Conservation (phyloP, 441 rosid species). For the Breynia disticha region DNA sequence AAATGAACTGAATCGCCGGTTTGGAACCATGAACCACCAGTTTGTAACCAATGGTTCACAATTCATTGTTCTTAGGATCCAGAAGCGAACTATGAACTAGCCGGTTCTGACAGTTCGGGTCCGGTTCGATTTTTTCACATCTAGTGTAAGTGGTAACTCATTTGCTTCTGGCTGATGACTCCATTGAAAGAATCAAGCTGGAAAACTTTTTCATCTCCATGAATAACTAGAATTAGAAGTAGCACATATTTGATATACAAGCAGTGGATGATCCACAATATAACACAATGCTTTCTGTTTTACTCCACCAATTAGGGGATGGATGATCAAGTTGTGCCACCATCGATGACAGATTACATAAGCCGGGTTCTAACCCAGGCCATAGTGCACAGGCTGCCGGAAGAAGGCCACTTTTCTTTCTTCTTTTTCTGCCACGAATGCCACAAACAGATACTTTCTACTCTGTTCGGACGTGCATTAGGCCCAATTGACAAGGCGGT, state of each 20-base stretch:
- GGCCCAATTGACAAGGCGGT: conserved; percentile 44
- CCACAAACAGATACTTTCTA: conserved; percentile 55
- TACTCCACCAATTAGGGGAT: conserved; percentile 50
- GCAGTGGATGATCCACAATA: no score
- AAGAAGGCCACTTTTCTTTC: conserved; percentile 81
- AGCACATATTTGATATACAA: no score
- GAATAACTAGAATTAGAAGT: no score
- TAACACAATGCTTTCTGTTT: not conserved
- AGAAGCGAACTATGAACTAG: no score
- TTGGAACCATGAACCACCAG: no score
- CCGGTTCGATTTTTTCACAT: no score
- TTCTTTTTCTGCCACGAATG: conserved; percentile 74
- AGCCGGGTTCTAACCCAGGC: conserved; percentile 64
- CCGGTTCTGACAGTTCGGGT: no score
- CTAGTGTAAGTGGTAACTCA: not conserved
- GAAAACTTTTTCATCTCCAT: no score
- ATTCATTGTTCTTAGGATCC: no score
- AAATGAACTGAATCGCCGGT: no score
- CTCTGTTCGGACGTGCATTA: conserved; percentile 59
- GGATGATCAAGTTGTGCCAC: conserved; percentile 71
- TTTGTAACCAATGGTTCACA: no score
- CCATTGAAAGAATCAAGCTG: no score
- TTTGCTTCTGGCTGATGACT: not conserved
- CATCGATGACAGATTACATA: conserved; percentile 55
- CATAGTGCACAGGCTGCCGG: conserved; percentile 50